Base-by-base conservation (phyloP, 192 early-diverging fungal genomes). In the Coemansia sp. region DNA sequence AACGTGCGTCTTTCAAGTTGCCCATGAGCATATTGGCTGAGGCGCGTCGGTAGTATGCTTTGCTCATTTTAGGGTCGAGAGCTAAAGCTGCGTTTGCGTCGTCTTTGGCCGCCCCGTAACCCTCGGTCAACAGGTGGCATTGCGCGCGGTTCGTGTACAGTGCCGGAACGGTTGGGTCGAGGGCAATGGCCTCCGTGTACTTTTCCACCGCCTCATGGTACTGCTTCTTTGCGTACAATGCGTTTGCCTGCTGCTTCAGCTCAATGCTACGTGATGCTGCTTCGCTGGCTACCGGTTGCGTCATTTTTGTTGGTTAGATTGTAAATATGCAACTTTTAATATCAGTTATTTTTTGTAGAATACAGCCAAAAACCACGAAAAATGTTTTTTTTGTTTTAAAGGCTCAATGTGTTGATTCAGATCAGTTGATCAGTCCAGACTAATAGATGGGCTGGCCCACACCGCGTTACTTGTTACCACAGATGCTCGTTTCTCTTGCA, bases 21-120 rank as follows among this genome's bases (percentile, higher is more conserved):
- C 88, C 87, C 75, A 98, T 77, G 1, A 89, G 91, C 85, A 94
- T 88, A 57, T 94, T 86, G 5, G 92, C 96, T 8, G 88, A 84
- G 3, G 95, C 97, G 58, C 94, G 85, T 41, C 97, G 89, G 75
- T 94, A 99, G 74, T 97, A 97, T 0, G 88, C 97, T 85, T 99
- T 98, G 66, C 88, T 85, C 62, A 90, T 94, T 13, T 58, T 73
- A 18, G 92, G 85, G 75, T 97, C 93, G 0, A 97, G 70, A 57
- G 81, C 85, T 11, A 98, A 84, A 13, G 94, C 93, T 53, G 85
- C 79, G 62, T 93, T 86, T 52, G 94, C 92, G 74, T 97, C 95
- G 5, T 82, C 69, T 63, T 87, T 85, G 39, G 89, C 91, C 56
- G 85, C 88, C 1, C 92, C 94, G 75, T 94, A 96, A 55, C 90